These are phyloP conservation scores for Cyberlindnera veronae DNA, from an alignment of 805 yeast species.

Conservation along the genomic window DNA sequence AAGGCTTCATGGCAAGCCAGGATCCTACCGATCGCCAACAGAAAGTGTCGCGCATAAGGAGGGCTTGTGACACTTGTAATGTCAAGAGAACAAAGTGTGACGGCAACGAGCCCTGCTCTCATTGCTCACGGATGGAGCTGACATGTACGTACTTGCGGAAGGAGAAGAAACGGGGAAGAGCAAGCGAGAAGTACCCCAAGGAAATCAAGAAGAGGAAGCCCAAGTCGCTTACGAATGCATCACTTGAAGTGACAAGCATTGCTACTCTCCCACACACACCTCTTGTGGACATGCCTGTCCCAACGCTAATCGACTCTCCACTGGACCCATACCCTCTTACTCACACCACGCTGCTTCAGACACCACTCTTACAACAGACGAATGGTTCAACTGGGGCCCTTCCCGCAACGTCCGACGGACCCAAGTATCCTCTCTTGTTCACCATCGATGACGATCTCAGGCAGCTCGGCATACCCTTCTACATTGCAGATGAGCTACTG, in stretches of 20 bases:
- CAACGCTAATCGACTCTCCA: neutral
- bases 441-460: constrained; percentile 11
- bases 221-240: neutral
- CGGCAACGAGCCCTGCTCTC: constrained; percentile 43
- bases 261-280: neutral
- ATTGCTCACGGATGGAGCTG: constrained; percentile 33
- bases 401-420: neutral
- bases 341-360: neutral
- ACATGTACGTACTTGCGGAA: constrained; percentile 40
- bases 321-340: neutral
- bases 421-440: constrained; percentile 13
- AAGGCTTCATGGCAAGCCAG: too few relatives aligned
- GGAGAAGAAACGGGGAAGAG: constrained; percentile 46
- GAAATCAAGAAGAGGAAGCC: constrained; percentile 25
- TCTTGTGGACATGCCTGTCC: neutral
- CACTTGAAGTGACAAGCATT: neutral
- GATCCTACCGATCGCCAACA: neutral
- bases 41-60: constrained; percentile 25
- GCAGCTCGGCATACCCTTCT: constrained; percentile 16
- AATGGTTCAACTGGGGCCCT: too few relatives aligned
- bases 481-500: constrained; percentile 24
- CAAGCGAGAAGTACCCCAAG: constrained; percentile 40
- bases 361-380: too few relatives aligned
- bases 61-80: constrained; percentile 49
- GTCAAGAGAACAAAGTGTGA: constrained; percentile 45